Evolutionary conservation across 345 rosid species (phyloP).

Genomic region (Mallotus nudiflorus): DNA sequence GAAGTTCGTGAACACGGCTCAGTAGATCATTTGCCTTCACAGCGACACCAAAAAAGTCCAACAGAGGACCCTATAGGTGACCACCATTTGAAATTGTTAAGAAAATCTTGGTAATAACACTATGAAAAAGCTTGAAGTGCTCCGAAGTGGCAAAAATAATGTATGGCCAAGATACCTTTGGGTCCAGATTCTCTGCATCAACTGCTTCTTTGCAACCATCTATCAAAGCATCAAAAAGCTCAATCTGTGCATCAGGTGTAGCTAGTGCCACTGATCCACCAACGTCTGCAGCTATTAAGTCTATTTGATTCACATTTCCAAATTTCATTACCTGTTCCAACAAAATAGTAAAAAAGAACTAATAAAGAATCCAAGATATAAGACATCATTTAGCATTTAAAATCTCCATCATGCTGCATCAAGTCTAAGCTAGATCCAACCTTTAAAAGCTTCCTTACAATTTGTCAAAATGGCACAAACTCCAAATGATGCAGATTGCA

Average conservation of each 20-base stretch:
- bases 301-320: conserved; percentile 78
- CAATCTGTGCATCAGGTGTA: conserved; percentile 77
- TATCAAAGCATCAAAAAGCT: conserved; percentile 81
- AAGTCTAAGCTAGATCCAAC: not conserved
- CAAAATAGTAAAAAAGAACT: conserved; percentile 3
- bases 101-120: not conserved
- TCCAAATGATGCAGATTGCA: conserved; percentile 2
- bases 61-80: conserved; percentile 70
- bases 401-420: not conserved
- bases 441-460: not conserved
- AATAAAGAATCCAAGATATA: not conserved
- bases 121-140: not conserved
- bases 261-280: conserved; percentile 84
- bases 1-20: conserved; percentile 85
- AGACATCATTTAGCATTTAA: too few species aligned
- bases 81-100: conserved; percentile 14
- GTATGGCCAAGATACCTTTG: conserved; percentile 53
- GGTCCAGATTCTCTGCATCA: conserved; percentile 59
- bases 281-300: conserved; percentile 69
- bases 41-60: conserved; percentile 96
- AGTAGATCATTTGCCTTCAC: conserved; percentile 88
- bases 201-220: conserved; percentile 90
- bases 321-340: conserved; percentile 77
- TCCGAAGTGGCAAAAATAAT: not conserved
- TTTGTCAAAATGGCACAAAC: not conserved